phyloP scores from a whole-genome alignment of 768 basidiomycete species.

The Kwoniella newhampshirensis region DNA sequence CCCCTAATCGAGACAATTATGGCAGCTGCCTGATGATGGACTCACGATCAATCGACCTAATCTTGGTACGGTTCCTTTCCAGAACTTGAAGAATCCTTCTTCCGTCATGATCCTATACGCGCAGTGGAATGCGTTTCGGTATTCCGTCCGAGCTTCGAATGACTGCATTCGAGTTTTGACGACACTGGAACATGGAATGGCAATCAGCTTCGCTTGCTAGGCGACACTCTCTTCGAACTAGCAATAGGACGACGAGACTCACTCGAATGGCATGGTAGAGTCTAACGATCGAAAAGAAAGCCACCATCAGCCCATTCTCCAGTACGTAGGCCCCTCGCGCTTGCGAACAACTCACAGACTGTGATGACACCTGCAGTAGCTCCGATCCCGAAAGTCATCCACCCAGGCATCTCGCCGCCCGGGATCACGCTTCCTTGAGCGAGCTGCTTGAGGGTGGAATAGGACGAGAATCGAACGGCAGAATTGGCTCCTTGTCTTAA shows the following conservation, averaged over 20 bases:
- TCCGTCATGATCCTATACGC: slow-evolving; percentile 91
- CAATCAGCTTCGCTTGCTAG: not conserved
- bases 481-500: slow-evolving; percentile 98
- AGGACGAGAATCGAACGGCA: slow-evolving; percentile 91
- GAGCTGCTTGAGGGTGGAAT: slow-evolving; percentile 88
- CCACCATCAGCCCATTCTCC: slow-evolving; percentile 1
- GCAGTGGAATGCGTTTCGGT: slow-evolving; percentile 93
- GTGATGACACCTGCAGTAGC: slow-evolving; percentile 92
- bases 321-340: not conserved
- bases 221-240: not conserved
- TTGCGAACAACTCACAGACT: slow-evolving; percentile 70
- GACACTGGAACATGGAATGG: slow-evolving; percentile 60
- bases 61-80: slow-evolving; percentile 94
- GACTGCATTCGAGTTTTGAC: slow-evolving; percentile 99
- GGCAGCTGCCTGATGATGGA: slow-evolving; percentile 10
- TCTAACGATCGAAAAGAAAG: slow-evolving; percentile 19
- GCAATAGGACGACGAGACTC: slow-evolving; percentile 14
- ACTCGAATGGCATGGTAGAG: slow-evolving; percentile 56
- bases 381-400: slow-evolving; percentile 92
- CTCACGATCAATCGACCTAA: slow-evolving; percentile 70
- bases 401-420: slow-evolving; percentile 77
- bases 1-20: no score
- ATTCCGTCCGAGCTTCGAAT: slow-evolving; percentile 74
- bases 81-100: slow-evolving; percentile 87
- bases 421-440: slow-evolving; percentile 80